Evolutionary conservation across 768 basidiomycete species (phyloP).

Genomic region (Tephrocybe sp.): DNA sequence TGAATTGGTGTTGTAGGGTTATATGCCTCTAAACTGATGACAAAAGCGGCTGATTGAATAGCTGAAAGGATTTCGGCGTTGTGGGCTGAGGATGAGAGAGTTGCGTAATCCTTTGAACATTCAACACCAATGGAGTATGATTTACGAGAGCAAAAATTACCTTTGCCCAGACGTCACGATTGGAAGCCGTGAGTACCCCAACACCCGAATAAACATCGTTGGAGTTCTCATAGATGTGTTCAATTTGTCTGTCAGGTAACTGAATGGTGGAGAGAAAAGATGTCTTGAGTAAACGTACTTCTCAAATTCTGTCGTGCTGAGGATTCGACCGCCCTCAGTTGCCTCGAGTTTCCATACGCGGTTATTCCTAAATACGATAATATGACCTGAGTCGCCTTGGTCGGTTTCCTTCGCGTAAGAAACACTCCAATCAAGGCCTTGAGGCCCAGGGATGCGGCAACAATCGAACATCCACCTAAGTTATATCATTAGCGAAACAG

Average conservation of each 20-base stretch:
- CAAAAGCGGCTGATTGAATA: constrained; percentile 85
- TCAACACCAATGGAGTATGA: background rate
- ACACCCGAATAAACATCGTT: constrained; percentile 63
- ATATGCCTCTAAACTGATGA: constrained; percentile 75
- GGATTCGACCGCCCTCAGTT: constrained; percentile 49
- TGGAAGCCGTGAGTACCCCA: constrained; percentile 73
- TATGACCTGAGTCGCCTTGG: constrained; percentile 65
- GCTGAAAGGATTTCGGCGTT: constrained; percentile 66
- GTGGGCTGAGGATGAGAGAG: constrained; percentile 52
- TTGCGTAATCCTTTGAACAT: constrained; percentile 53
- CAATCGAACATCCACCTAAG: constrained; percentile 91
- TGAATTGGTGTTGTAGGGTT: constrained; percentile 49
- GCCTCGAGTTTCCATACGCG: constrained; percentile 80
- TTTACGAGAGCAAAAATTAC: too few relatives aligned
- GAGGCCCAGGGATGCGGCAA: constrained; percentile 71
- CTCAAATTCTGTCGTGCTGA: constrained; percentile 64
- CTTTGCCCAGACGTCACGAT: constrained; percentile 89
- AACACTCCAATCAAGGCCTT: constrained; percentile 76
- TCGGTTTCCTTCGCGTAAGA: constrained; percentile 61
- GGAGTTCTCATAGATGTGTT: constrained; percentile 68
- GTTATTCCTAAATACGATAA: constrained; percentile 84
- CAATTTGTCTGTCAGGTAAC: constrained; percentile 55
- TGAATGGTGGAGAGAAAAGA: background rate
- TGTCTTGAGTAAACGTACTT: constrained; percentile 36
- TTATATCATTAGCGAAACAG: background rate